Evolutionary conservation across 2,329 filamentous ascomycete species (phyloP).

Genomic region (Bimuria novae-zelandiae): DNA sequence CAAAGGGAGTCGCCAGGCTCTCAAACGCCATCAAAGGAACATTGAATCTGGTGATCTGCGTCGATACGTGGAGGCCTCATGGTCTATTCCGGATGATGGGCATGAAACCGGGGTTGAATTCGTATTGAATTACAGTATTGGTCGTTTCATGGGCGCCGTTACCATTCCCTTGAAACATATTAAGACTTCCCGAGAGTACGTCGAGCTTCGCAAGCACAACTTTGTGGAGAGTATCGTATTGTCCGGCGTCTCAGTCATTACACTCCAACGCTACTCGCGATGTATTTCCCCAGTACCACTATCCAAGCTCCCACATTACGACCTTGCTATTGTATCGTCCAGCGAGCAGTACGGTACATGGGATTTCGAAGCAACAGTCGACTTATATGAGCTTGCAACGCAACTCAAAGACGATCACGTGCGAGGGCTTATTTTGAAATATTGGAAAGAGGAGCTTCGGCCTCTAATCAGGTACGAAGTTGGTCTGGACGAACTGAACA

Average conservation of each 20-base stretch:
- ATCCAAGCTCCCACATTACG: not conserved
- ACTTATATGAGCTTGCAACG: not conserved
- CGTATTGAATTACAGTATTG: not conserved
- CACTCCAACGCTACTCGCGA: not conserved
- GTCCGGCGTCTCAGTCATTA: not conserved
- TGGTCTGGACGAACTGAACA: not conserved
- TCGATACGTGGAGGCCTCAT: not conserved
- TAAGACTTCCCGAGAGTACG: not conserved
- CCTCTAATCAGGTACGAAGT: not conserved
- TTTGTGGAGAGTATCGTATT: not conserved
- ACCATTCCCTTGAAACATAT: not conserved
- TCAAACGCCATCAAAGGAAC: not conserved
- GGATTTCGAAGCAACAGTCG: not conserved
- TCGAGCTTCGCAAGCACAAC: not conserved
- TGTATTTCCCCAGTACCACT: not conserved
- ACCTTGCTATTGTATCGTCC: not conserved
- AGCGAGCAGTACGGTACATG: not conserved
- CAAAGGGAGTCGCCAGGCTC: too few species aligned
- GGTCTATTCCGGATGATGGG: not conserved
- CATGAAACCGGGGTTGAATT: not conserved
- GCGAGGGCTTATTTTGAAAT: not conserved
- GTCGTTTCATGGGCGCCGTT: not conserved
- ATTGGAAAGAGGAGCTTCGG: not conserved
- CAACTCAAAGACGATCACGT: slow-evolving; percentile 1
- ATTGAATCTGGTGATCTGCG: not conserved